These are phyloP conservation scores for Daedalea quercina DNA, from an alignment of 768 basidiomycete genomes.

Conservation along the genomic window DNA sequence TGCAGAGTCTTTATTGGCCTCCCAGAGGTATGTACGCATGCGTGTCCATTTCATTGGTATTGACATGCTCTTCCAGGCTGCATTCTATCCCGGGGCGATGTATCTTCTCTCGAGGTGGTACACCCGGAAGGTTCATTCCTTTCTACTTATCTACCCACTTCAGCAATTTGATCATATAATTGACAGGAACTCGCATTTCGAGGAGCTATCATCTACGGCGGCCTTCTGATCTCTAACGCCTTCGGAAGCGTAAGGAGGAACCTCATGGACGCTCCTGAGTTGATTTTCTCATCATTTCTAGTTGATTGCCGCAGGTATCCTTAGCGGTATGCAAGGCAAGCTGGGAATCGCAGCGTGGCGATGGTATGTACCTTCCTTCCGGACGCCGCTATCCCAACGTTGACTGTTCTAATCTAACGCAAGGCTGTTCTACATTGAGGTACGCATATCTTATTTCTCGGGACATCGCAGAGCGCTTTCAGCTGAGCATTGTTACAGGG, in stretches of 20 bases:
- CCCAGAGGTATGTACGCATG: constrained; percentile 36
- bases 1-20: constrained; percentile 61
- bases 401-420: neutral
- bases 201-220: constrained; percentile 52
- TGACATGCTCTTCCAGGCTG: constrained; percentile 31
- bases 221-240: constrained; percentile 57
- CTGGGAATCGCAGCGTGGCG: constrained; percentile 65
- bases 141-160: too few species aligned
- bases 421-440: constrained; percentile 71
- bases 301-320: constrained; percentile 69
- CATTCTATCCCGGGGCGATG: constrained; percentile 56
- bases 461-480: too few species aligned
- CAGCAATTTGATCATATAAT: too few species aligned
- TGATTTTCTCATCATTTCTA: constrained; percentile 17
- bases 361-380: constrained; percentile 35
- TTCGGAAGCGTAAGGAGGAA: constrained; percentile 49
- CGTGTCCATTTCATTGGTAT: neutral
- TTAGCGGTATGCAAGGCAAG: constrained; percentile 60
- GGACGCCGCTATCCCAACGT: neutral
- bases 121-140: constrained; percentile 25
- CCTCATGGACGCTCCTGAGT: too few species aligned
- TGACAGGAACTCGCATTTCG: constrained; percentile 56
- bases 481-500: constrained; percentile 33
- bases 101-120: constrained; percentile 34
- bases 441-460: constrained; percentile 13